Conservation (phyloP, 495 filamentous ascomycete genomes). For the Talaromyces trachyspermus region DNA sequence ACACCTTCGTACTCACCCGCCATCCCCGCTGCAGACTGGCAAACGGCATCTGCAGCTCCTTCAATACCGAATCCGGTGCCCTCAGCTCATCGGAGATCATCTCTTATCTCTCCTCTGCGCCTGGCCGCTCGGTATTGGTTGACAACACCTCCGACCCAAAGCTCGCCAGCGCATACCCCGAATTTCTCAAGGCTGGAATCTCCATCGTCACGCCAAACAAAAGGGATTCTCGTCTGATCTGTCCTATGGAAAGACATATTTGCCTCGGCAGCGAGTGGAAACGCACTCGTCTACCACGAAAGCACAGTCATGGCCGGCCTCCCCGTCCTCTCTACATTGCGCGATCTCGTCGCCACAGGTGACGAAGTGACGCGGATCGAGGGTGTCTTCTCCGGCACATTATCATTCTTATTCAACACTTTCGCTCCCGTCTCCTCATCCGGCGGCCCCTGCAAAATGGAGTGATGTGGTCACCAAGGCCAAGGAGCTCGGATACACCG, state of each 20-base stretch:
- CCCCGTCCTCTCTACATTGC: constrained; percentile 83
- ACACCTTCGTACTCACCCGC: constrained; percentile 35
- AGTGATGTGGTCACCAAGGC: constrained; percentile 82
- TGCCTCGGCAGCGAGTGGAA: constrained; percentile 47
- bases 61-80: constrained; percentile 42
- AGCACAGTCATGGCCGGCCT: constrained; percentile 87
- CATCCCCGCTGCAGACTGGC: constrained; percentile 47
- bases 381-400: constrained; percentile 93
- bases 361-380: constrained; percentile 84
- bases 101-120: constrained; percentile 61
- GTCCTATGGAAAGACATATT: constrained; percentile 80
- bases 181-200: constrained; percentile 69
- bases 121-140: constrained; percentile 68
- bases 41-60: constrained; percentile 48
- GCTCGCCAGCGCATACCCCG: constrained; percentile 71
- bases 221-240: constrained; percentile 82
- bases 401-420: constrained; percentile 94
- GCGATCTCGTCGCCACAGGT: constrained; percentile 82
- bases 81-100: constrained; percentile 59
- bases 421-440: constrained; percentile 63
- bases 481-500: constrained; percentile 91
- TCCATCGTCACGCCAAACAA: constrained; percentile 95
- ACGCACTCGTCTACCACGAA: constrained; percentile 85
- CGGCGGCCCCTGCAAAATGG: constrained; percentile 53
- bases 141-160: constrained; percentile 89